These are phyloP conservation scores for Schrenkiella parvula DNA, from an alignment of 345 rosid genomes.

Conservation along the genomic window DNA sequence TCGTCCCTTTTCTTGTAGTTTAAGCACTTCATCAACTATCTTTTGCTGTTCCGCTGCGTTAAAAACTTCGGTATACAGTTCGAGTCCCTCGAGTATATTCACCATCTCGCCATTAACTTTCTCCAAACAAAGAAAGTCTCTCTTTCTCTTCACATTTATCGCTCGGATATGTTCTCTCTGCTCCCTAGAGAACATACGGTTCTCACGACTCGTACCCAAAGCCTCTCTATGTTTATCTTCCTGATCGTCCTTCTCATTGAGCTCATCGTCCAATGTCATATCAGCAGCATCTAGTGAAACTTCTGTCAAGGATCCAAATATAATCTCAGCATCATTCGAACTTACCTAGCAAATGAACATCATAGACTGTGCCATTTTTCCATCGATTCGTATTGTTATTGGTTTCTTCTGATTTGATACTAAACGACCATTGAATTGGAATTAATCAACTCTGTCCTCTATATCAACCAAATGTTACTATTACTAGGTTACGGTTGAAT, in stretches of 20 bases:
- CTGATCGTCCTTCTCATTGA: slow-evolving; percentile 53
- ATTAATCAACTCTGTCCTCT: not conserved
- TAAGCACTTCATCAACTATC: slow-evolving; percentile 41
- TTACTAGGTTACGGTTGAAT: not conserved
- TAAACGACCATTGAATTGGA: not conserved
- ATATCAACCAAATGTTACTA: not conserved
- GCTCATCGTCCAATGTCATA: slow-evolving; percentile 74
- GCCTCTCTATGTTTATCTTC: slow-evolving; percentile 26
- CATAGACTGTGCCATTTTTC: not conserved
- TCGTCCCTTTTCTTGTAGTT: slow-evolving; percentile 35
- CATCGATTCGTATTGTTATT: not conserved
- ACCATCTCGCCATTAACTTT: slow-evolving; percentile 33
- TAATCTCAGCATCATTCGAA: slow-evolving; percentile 48
- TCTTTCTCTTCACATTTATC: slow-evolving; percentile 38
- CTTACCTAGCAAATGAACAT: slow-evolving; percentile 31
- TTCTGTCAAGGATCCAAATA: slow-evolving; percentile 32
- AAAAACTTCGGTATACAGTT: slow-evolving; percentile 45
- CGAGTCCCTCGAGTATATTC: slow-evolving; percentile 51
- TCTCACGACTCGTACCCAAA: slow-evolving; percentile 23
- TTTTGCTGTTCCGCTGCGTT: slow-evolving; percentile 44
- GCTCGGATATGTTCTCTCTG: slow-evolving; percentile 43
- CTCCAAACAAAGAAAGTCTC: slow-evolving; percentile 41
- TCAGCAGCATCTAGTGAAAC: slow-evolving; percentile 38
- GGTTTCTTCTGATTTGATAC: not conserved
- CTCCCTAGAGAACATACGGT: slow-evolving; percentile 49